phyloP scores from a whole-genome alignment of 345 rosid genomes.

The Pistacia integerrima region DNA sequence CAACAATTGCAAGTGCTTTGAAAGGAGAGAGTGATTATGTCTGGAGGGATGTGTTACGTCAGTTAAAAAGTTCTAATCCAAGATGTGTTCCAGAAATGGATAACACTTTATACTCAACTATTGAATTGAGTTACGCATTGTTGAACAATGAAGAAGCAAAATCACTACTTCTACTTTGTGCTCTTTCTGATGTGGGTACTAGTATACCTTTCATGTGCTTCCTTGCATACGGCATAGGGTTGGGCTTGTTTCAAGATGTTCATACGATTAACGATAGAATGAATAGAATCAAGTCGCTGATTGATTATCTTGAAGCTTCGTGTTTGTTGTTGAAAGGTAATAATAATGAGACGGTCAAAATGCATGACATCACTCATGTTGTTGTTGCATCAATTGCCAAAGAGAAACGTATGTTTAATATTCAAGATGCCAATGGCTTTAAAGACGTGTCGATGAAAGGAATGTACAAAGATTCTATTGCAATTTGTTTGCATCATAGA shows the following conservation, averaged over 20 bases:
- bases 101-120: not conserved
- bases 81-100: not conserved
- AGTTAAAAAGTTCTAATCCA: not conserved
- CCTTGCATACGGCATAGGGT: constrained; percentile 15
- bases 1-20: constrained; percentile 9
- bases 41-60: constrained; percentile 8
- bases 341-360: not conserved
- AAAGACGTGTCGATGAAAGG: not conserved
- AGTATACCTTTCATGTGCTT: not conserved
- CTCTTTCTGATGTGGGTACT: not conserved
- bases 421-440: not conserved
- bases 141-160: not conserved
- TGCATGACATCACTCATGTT: constrained; percentile 29
- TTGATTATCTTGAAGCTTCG: constrained; percentile 17
- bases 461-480: not conserved
- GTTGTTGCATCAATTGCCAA: constrained; percentile 18
- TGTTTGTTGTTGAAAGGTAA: not conserved
- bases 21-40: not conserved
- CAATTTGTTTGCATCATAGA: not conserved
- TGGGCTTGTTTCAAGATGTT: constrained; percentile 14
- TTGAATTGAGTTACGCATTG: not conserved
- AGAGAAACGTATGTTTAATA: not conserved
- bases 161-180: not conserved
- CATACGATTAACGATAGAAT: not conserved
- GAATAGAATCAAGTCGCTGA: not conserved